Base-by-base conservation (phyloP, 1,284 basidiomycete genomes). In the Cutaneotrichosporon cavernicola region DNA sequence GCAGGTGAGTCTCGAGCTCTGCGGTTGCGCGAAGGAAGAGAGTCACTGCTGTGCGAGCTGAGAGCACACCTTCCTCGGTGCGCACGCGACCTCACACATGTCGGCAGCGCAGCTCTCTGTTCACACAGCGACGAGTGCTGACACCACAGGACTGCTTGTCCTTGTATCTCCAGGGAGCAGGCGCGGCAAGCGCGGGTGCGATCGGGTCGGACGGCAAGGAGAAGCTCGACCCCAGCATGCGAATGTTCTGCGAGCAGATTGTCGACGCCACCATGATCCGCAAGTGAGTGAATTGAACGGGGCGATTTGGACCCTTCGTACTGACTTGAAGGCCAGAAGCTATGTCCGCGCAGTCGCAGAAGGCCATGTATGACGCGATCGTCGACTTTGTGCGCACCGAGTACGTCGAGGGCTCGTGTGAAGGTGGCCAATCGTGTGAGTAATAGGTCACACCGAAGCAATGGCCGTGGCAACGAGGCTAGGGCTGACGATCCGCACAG, bases 121-220 rank as follows among this genome's bases (percentile, higher is more conserved):
- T 2, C 8, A 22, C 40, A 3, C 16, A 40, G 13, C 46, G 13
- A 36, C 57, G n/a, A 53, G 5, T 49, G 21, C 58, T 51, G 47
- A 59, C 49, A 49, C 16, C 21, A 2, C 60, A 82, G 80, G 78
- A 81, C 60, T 81, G 80, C 61, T 69, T 82, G 32, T 68, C 77
- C 5, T 71, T 82, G 31, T 82, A 80, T 64, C 71, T 82, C 6
- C 78, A 81, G 68, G 81, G 81, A n/a, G 80, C 80, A 3, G 81
- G 81, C 34, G 65, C 72, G 9, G 64, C 73, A 3, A 70, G 70
- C 2, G 59, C 67, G 2, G 56, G 67, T 0, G 64, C 66, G 1
- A 53, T 67, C 4, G 80, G 80, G 14, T 73, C 73, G 62, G 81
- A 82, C 70, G 80, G 81, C 38, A 81, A 81, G 66, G 70, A 76